These are phyloP conservation scores for Oenanthe sinensis DNA, from an alignment of 129 eudicot genomes.

Conservation along the genomic window DNA sequence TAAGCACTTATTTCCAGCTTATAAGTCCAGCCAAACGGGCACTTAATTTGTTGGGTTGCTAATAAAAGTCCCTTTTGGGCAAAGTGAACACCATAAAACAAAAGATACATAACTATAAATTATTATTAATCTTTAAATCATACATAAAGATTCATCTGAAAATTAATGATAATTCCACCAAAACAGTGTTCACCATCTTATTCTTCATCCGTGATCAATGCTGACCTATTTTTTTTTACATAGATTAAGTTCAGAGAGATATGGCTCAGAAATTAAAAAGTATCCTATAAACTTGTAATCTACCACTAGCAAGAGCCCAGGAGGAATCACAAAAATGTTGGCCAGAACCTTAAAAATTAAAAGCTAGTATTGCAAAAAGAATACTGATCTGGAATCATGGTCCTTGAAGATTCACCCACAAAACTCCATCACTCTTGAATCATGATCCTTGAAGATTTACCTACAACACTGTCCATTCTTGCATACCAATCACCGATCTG, in stretches of 20 bases:
- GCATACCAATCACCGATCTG: slow-evolving; percentile 5
- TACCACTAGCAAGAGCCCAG: background rate
- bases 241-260: background rate
- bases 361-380: background rate
- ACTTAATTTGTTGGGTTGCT: too few relatives aligned
- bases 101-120: too few relatives aligned
- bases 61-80: background rate
- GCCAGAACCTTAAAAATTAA: background rate
- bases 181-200: background rate
- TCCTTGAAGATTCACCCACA: background rate
- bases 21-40: too few relatives aligned
- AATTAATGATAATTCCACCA: background rate
- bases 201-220: background rate
- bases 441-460: slow-evolving; percentile 4
- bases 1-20: too few relatives aligned
- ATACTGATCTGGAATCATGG: background rate
- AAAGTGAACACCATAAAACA: background rate
- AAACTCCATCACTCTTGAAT: background rate
- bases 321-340: background rate
- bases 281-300: background rate
- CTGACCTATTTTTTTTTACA: background rate
- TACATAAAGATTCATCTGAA: background rate
- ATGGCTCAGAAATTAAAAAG: too few relatives aligned
- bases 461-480: slow-evolving; percentile 3
- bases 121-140: background rate